These are phyloP conservation scores for Tuber borchii DNA, from an alignment of 495 filamentous ascomycete genomes.

Conservation along the genomic window DNA sequence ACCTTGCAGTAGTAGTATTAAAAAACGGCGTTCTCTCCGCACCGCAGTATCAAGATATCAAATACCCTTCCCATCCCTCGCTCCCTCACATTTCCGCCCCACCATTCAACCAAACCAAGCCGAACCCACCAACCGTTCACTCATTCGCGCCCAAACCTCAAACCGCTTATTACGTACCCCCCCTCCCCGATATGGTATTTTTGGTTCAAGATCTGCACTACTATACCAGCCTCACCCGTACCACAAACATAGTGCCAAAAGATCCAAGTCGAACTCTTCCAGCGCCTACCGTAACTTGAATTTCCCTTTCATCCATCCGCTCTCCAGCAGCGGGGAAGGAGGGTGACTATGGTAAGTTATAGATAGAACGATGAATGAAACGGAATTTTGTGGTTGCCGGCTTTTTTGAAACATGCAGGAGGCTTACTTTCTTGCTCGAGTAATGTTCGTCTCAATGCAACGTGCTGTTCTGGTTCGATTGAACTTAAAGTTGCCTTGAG, in stretches of 20 bases:
- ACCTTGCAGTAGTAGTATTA: neutral
- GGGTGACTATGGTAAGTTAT: neutral
- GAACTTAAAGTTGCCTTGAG: neutral
- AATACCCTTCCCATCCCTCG: neutral
- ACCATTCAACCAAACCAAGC: neutral
- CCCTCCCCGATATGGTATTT: neutral
- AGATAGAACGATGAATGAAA: neutral
- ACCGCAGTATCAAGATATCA: neutral
- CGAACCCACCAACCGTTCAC: neutral
- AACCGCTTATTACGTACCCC: neutral
- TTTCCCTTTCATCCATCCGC: neutral
- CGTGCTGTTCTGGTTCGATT: neutral
- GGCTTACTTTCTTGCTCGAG: neutral
- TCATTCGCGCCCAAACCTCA: neutral
- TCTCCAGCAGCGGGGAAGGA: too few species aligned
- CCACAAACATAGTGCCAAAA: neutral
- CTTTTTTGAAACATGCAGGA: neutral
- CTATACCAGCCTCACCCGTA: neutral
- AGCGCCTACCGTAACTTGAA: neutral
- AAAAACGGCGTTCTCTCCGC: neutral
- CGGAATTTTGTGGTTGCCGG: neutral
- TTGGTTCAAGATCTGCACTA: neutral
- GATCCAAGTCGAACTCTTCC: neutral
- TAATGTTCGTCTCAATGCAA: neutral
- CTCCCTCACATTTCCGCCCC: neutral